phyloP scores from a whole-genome alignment of 2,329 filamentous ascomycete species.

The Xylaria sp. region DNA sequence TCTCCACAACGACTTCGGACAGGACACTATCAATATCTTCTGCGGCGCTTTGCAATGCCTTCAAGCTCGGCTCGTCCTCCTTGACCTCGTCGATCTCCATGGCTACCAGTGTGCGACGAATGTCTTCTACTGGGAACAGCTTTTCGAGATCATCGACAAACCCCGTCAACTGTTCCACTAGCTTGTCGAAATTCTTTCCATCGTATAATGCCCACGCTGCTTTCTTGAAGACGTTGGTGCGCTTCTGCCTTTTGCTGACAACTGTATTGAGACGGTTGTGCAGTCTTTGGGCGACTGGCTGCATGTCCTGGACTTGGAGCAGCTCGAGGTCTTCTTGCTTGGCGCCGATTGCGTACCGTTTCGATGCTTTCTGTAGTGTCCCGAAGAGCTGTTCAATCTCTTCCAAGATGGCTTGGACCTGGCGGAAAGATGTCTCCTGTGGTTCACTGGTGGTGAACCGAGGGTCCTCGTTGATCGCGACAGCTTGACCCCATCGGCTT shows the following conservation, averaged over 20 bases:
- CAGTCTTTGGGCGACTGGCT: slow-evolving; percentile 26
- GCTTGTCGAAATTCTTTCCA: slow-evolving; percentile 29
- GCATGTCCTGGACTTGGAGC: slow-evolving; percentile 22
- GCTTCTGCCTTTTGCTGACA: slow-evolving; percentile 17
- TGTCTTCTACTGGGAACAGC: slow-evolving; percentile 36
- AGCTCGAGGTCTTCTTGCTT: slow-evolving; percentile 27
- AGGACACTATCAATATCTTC: slow-evolving; percentile 20
- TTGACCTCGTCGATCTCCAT: slow-evolving; percentile 42
- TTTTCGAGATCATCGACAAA: slow-evolving; percentile 46
- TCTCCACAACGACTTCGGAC: slow-evolving; percentile 4
- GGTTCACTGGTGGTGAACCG: slow-evolving; percentile 37
- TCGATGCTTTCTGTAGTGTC: slow-evolving; percentile 38
- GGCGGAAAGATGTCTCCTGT: slow-evolving; percentile 29
- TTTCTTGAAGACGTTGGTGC: slow-evolving; percentile 22
- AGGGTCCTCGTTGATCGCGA: slow-evolving; percentile 46
- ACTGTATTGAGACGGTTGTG: slow-evolving; percentile 28
- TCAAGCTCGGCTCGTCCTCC: slow-evolving; percentile 42
- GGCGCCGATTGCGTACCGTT: slow-evolving; percentile 38
- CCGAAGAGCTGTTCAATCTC: slow-evolving; percentile 45
- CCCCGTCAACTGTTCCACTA: slow-evolving; percentile 40
- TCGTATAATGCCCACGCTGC: slow-evolving; percentile 27
- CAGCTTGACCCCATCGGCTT: slow-evolving; percentile 50
- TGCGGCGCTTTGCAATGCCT: slow-evolving; percentile 31
- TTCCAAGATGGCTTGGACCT: slow-evolving; percentile 40
- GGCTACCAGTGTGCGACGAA: slow-evolving; percentile 33